Conservation (phyloP, 495 filamentous ascomycete genomes). For the Hypoxylon rickii region DNA sequence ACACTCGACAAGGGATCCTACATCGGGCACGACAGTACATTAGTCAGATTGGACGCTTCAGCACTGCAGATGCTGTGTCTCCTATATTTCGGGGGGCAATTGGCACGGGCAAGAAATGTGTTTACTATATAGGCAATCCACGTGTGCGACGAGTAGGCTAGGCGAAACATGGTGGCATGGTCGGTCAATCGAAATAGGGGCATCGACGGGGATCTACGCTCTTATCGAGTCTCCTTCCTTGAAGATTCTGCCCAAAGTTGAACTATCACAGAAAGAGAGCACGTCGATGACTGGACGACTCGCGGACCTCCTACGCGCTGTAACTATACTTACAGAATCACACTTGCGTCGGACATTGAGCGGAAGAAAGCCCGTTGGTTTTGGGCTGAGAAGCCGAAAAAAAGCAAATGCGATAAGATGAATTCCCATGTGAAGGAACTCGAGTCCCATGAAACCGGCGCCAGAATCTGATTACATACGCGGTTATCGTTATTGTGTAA, state of each 20-base stretch:
- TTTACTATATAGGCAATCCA: constrained; percentile 9
- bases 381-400: neutral
- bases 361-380: neutral
- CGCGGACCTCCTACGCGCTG: neutral
- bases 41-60: constrained; percentile 8
- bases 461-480: neutral
- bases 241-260: too few relatives aligned
- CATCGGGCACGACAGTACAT: neutral
- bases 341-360: neutral
- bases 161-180: neutral
- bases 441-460: constrained; percentile 16
- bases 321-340: neutral
- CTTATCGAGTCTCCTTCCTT: too few relatives aligned
- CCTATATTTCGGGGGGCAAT: constrained; percentile 3
- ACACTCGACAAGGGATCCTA: neutral
- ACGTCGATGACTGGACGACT: neutral
- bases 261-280: too few relatives aligned
- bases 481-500: constrained; percentile 7
- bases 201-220: too few relatives aligned
- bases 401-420: neutral
- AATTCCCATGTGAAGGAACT: constrained; percentile 23
- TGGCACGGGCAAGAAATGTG: neutral
- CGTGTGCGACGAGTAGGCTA: constrained; percentile 17
- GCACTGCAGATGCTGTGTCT: constrained; percentile 23
- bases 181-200: constrained; percentile 6